phyloP scores from a whole-genome alignment of 2,329 filamentous ascomycete species.

The Apiospora phragmitis region DNA sequence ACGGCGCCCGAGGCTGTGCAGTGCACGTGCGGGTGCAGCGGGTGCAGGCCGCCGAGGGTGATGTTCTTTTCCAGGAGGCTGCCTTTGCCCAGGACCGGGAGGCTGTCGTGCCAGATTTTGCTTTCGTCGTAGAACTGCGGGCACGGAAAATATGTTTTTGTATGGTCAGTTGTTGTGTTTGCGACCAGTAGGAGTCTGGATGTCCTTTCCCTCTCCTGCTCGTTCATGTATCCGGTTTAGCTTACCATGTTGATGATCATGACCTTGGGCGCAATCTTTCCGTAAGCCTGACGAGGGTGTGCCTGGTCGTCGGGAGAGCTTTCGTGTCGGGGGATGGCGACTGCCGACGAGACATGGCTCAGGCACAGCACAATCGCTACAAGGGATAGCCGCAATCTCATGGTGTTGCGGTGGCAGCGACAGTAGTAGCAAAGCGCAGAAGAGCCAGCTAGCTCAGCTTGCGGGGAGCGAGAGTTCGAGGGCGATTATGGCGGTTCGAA shows the following conservation, averaged over 20 bases:
- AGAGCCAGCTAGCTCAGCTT: not conserved
- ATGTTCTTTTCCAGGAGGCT: constrained; percentile 59
- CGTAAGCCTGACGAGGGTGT: not conserved
- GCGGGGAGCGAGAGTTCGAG: too few species aligned
- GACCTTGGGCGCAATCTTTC: constrained; percentile 55
- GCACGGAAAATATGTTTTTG: not conserved
- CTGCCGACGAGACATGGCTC: not conserved
- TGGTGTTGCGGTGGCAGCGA: not conserved
- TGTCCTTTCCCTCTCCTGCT: too few species aligned
- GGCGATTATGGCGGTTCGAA: not conserved
- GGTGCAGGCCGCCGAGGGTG: constrained; percentile 62
- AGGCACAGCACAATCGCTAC: not conserved
- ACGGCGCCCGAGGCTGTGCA: constrained; percentile 62
- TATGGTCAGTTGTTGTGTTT: not conserved
- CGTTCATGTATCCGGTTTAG: not conserved
- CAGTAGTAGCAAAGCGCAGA: not conserved
- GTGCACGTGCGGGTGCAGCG: constrained; percentile 63
- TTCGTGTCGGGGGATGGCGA: not conserved
- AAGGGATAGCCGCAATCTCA: not conserved
- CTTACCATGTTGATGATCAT: constrained; percentile 64
- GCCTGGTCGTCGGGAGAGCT: not conserved
- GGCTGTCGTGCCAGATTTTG: constrained; percentile 59
- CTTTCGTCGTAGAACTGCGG: constrained; percentile 65
- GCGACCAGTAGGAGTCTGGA: not conserved
- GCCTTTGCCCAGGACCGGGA: constrained; percentile 46